A percentile compares a stretch with the other conserved stretches of the same genome.
Conservation (phyloP, 73 alveolate genomes). For the Breviolum minutum region DNA sequence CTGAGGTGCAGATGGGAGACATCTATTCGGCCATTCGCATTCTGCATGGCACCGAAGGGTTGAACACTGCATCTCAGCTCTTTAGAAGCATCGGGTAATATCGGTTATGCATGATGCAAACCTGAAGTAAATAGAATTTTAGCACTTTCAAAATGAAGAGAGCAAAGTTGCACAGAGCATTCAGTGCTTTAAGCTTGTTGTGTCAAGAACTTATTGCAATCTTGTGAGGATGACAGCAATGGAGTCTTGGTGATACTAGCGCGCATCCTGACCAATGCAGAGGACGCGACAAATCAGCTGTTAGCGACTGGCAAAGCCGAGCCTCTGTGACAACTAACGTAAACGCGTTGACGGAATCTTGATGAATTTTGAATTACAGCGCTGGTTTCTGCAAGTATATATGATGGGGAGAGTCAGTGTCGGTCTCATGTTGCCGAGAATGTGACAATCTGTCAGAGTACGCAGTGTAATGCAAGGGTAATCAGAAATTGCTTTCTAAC, state of each 20-base stretch:
- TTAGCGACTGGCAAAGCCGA: not conserved
- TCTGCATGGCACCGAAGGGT: conserved; percentile 10
- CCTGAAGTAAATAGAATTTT: no score
- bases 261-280: conserved; percentile 24
- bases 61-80: not conserved
- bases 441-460: no score
- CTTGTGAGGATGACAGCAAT: not conserved
- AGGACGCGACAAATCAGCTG: not conserved
- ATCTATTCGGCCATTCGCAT: conserved; percentile 49
- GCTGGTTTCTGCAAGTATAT: no score
- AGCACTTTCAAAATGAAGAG: no score
- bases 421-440: no score
- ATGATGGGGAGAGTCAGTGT: no score
- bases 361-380: no score
- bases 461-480: no score
- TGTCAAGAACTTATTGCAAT: not conserved
- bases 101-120: no score
- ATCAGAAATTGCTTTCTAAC: no score
- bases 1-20: conserved; percentile 75
- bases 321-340: not conserved
- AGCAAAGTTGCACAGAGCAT: not conserved
- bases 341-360: no score
- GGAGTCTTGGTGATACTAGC: not conserved
- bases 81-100: no score
- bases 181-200: not conserved